Base-by-base conservation (phyloP, 2,329 filamentous ascomycete genomes). In the Plenodomus lindquistii region DNA sequence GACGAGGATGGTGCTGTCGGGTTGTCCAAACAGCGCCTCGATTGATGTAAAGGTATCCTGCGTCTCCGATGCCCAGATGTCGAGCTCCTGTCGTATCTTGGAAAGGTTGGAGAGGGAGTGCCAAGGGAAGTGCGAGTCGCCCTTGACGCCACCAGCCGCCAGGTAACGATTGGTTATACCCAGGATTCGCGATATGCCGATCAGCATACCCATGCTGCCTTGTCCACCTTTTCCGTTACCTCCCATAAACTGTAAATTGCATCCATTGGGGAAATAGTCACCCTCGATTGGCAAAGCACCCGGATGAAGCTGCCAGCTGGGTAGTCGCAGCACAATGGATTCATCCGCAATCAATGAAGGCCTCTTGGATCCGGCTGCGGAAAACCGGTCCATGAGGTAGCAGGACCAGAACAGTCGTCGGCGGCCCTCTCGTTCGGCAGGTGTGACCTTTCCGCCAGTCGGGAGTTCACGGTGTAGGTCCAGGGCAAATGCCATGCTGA, bases 41-140 rank as follows among this genome's bases (percentile, higher is more conserved):
- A 92, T 80, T 15, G 86, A 89, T 0, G 86, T 85, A 62, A 94
- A 94, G 8, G 88, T 82, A 52, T 91, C 87, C 54, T 89, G 86
- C 1, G 89, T 91, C 10, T 88, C 89, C 0, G 88, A 85, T 1
- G 89, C 88, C 91, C 91, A 96, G 24, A 89, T 82, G 65, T 95
- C 89, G 19, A 96, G 78, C 62, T 94, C 89, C 55, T 92, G 88
- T 22, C 89, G 83, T 55, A 96, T 94, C 66, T 91, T 91, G 43
- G 90, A 94, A 2, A 95, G 78, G 52, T 88, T 92, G 5, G 91
- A 95, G 17, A 92, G 79, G 1, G 89, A 85, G 67, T 95, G 90
- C 91, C 91, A 96, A 9, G 91, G 91, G 57, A 95, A 95, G 69
- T 95, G 90, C 0, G 89, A 91, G 66, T 95, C 90, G 22, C 89